Evolutionary conservation across 2,329 filamentous ascomycete species (phyloP).

Genomic region (Fusarium robinianum): DNA sequence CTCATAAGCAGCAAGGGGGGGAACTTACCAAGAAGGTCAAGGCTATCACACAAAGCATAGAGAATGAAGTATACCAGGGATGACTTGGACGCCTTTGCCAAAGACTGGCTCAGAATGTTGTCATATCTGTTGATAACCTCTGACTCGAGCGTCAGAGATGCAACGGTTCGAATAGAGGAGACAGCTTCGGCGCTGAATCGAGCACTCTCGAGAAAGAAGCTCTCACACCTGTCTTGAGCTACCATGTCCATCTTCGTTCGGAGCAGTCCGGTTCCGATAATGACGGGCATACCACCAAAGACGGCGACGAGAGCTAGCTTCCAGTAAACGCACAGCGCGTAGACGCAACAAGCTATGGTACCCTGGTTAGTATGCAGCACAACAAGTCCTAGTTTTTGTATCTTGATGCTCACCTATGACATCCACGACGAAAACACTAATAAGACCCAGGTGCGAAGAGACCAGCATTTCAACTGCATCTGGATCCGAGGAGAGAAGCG

Average conservation of each 20-base stretch:
- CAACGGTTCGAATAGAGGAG: conserved; percentile 44
- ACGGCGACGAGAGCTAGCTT: conserved; percentile 52
- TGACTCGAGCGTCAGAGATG: conserved; percentile 45
- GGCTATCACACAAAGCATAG: conserved; percentile 10
- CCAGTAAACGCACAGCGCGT: conserved; percentile 50
- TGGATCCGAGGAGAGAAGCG: conserved; percentile 39
- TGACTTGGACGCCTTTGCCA: conserved; percentile 24
- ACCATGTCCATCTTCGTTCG: conserved; percentile 44
- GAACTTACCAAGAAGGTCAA: neutral
- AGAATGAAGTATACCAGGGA: conserved; percentile 37
- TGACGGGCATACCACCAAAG: conserved; percentile 42
- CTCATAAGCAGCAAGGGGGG: conserved; percentile 26
- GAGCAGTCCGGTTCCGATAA: conserved; percentile 40
- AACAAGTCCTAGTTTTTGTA: too few relatives aligned
- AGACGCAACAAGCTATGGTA: conserved; percentile 40
- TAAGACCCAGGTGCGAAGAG: conserved; percentile 40
- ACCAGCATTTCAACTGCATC: conserved; percentile 44
- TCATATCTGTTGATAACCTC: conserved; percentile 34
- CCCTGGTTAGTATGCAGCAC: too few relatives aligned
- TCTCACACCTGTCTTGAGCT: conserved; percentile 41
- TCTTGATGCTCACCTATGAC: too few relatives aligned
- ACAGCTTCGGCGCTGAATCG: conserved; percentile 47
- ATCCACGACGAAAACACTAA: conserved; percentile 40
- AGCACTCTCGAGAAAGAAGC: conserved; percentile 39
- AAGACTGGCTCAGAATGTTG: conserved; percentile 31